Evolutionary conservation across 176 grass and related monocot genomes (phyloP), one percentile per base, ranked within the genome.

Genomic region (Hsuehochloa calcarea): DNA sequence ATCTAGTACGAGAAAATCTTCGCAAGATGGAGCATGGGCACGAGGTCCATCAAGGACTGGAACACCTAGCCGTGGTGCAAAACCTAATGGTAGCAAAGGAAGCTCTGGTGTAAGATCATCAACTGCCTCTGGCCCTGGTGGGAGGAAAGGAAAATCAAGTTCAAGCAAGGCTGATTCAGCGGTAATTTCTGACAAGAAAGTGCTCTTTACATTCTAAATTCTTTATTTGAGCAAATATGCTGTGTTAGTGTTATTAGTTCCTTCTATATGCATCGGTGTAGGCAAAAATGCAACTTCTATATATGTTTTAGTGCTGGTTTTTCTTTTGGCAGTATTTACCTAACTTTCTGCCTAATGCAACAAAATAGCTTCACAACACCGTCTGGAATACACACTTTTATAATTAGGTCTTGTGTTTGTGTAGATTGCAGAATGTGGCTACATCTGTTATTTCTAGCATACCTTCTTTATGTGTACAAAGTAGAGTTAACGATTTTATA

Each of bases 81-180:
- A 88, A 80, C 72, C 95, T 80, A 89, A 82, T 58, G 73, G 92
- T 38, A 80, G 82, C 79, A 97, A 88, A 91, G 84, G 65, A 78
- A 84, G 38, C 84, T 82, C 88, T 56, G 79, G 1, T 14, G 70
- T 41, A 37, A 92, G 90, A 85, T 88, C 93, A 73, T 81, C 90
- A 27, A 78, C 85, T 82, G 55, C 87, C 7, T 84, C 92, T 85
- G 84, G 74, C 55, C 73, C 80, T 61, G 68, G 70, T 10, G 92
- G 84, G 31, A 97, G 92, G 85, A 97, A 95, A 91, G 92, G 90
- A 72, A 93, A 95, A 91, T 80, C 87, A 50, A 88, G 77, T 85
- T 88, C 92, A 56, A 86, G 72, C 81, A 94, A 91, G 75, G 85
- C 74, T 84, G 89, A 95, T 68, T 88, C 88, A 43, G 84, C 79